Conservation (phyloP, 352 stramenopile species). For the Pythium myriotylum region DNA sequence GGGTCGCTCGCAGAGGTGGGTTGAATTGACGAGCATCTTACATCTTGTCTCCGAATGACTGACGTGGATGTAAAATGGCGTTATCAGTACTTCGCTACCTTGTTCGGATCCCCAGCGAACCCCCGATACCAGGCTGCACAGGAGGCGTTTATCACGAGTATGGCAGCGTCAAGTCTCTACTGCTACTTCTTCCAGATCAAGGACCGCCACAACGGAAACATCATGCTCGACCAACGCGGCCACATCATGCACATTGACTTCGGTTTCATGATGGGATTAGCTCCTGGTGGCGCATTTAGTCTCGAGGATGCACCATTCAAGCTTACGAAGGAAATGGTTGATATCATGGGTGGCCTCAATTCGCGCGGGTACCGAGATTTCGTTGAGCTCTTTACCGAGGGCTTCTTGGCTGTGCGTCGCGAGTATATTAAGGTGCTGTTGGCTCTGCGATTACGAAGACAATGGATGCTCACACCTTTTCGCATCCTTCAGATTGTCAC, state of each 20-base stretch:
- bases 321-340: constrained; percentile 93
- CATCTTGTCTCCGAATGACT: not conserved
- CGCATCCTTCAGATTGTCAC: constrained; percentile 53
- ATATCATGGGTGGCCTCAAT: constrained; percentile 86
- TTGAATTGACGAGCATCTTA: too few relatives aligned
- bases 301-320: constrained; percentile 97
- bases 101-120: constrained; percentile 58
- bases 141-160: constrained; percentile 87
- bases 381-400: constrained; percentile 85
- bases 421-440: constrained; percentile 80
- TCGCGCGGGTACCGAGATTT: constrained; percentile 84
- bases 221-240: constrained; percentile 92
- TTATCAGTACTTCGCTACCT: constrained; percentile 29
- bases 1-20: constrained; percentile 70
- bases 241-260: constrained; percentile 98
- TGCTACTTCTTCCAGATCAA: constrained; percentile 95
- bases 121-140: constrained; percentile 73
- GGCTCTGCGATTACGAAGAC: too few relatives aligned
- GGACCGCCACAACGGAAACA: constrained; percentile 96
- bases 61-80: too few relatives aligned
- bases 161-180: constrained; percentile 93
- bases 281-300: constrained; percentile 91
- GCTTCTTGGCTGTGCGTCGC: constrained; percentile 90
- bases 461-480: too few relatives aligned
- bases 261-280: constrained; percentile 95